Percentiles rank a stretch among this genome's conserved stretches.
phyloP scores from a whole-genome alignment of 2,329 filamentous ascomycete genomes.

The Scedosporium apiospermum region DNA sequence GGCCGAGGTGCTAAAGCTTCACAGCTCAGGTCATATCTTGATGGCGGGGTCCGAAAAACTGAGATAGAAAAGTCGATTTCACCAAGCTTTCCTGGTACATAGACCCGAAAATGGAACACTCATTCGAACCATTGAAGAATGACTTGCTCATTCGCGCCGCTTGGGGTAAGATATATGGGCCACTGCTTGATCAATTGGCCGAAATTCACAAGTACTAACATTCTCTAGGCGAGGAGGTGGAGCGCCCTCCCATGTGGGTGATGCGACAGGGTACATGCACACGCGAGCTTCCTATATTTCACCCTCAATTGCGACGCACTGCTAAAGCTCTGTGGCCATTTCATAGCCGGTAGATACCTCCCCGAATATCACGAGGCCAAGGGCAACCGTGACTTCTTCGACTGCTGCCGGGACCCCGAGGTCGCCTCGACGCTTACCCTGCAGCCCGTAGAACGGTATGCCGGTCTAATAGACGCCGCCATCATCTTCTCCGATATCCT shows the following conservation, averaged over 20 bases:
- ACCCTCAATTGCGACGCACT: background rate
- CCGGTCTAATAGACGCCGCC: constrained; percentile 83
- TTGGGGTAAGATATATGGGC: constrained; percentile 52
- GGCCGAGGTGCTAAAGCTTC: constrained; percentile 10
- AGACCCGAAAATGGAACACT: constrained; percentile 49
- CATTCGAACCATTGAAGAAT: constrained; percentile 82
- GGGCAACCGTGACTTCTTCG: constrained; percentile 86
- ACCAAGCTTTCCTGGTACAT: background rate
- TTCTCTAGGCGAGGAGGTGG: constrained; percentile 68
- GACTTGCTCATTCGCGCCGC: constrained; percentile 86
- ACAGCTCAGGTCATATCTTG: constrained; percentile 5
- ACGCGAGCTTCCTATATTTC: background rate
- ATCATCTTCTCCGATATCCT: constrained; percentile 99
- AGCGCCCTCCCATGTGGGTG: constrained; percentile 94
- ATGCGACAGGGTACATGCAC: constrained; percentile 80
- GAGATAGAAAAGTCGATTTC: constrained; percentile 7
- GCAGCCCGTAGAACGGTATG: constrained; percentile 87
- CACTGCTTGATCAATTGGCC: background rate
- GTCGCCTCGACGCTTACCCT: constrained; percentile 88
- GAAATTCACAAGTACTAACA: background rate
- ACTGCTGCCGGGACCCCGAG: constrained; percentile 89
- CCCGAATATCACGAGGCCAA: constrained; percentile 97
- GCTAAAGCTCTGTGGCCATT: background rate
- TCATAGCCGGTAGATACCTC: constrained; percentile 81
- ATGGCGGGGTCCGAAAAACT: constrained; percentile 8